Conservation (phyloP, 441 rosid genomes). For the Melastoma candidum region DNA sequence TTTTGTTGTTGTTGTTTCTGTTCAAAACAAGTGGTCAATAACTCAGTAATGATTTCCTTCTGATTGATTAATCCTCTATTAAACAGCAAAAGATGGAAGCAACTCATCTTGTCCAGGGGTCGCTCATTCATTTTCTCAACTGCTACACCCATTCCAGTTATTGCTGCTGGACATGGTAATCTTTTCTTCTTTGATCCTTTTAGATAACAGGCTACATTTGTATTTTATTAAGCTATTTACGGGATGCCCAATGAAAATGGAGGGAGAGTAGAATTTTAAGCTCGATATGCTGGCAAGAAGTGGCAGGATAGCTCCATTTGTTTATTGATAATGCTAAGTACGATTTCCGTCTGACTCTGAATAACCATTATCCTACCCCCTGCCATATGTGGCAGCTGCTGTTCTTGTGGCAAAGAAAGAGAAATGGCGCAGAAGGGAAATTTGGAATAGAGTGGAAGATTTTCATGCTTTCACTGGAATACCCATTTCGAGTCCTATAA, state of each 20-base stretch:
- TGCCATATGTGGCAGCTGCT: slow-evolving; percentile 43
- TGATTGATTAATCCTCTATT: background rate
- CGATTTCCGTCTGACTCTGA: background rate
- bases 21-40: too few relatives aligned
- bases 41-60: background rate
- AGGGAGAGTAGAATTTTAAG: background rate
- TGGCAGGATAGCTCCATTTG: slow-evolving; percentile 19
- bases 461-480: slow-evolving; percentile 64
- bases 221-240: too few relatives aligned
- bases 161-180: slow-evolving; percentile 87
- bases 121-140: slow-evolving; percentile 93
- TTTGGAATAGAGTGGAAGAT: slow-evolving; percentile 74
- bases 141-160: slow-evolving; percentile 66
- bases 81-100: slow-evolving; percentile 85
- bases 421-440: slow-evolving; percentile 70
- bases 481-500: slow-evolving; percentile 60
- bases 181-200: background rate
- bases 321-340: background rate
- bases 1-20: too few relatives aligned
- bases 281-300: background rate
- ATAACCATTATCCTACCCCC: too few relatives aligned
- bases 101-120: slow-evolving; percentile 78
- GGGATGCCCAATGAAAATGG: slow-evolving; percentile 1
- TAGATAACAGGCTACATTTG: slow-evolving; percentile 1
- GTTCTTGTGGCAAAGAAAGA: slow-evolving; percentile 71